Percentiles rank a stretch among this genome's conserved stretches.
phyloP scores from a whole-genome alignment of 345 rosid species.

The Sisymbrium altissimum region DNA sequence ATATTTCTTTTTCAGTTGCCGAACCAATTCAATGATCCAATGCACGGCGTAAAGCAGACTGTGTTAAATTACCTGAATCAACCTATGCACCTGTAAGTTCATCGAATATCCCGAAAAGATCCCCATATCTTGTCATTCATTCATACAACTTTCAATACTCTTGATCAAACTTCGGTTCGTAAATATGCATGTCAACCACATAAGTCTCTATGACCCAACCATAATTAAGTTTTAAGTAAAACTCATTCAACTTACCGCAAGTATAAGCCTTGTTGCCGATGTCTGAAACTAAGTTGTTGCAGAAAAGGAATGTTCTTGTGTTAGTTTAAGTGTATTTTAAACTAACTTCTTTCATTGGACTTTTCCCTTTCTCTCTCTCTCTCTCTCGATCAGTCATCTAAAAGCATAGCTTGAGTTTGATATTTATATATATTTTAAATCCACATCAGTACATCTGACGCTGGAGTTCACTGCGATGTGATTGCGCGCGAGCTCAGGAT shows the following conservation, averaged over 20 bases:
- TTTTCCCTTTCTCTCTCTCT: neutral
- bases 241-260: neutral
- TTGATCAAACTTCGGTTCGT: neutral
- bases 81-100: conserved; percentile 66
- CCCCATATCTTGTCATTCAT: neutral
- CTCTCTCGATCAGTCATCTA: neutral
- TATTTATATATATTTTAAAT: conserved; percentile 1
- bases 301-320: neutral
- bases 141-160: neutral
- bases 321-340: neutral
- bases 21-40: conserved; percentile 42
- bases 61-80: conserved; percentile 56
- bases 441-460: conserved; percentile 46
- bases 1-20: conserved; percentile 42
- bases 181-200: neutral
- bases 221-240: neutral
- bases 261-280: neutral
- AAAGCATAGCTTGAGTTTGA: neutral
- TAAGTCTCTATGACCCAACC: neutral
- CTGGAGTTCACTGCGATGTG: conserved; percentile 56
- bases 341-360: neutral
- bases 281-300: neutral
- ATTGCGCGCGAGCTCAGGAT: conserved; percentile 59
- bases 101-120: conserved; percentile 5
- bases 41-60: conserved; percentile 40